These are phyloP conservation scores for Pseudogymnoascus verrucosus DNA, from an alignment of 2,329 filamentous ascomycete genomes.

Conservation along the genomic window DNA sequence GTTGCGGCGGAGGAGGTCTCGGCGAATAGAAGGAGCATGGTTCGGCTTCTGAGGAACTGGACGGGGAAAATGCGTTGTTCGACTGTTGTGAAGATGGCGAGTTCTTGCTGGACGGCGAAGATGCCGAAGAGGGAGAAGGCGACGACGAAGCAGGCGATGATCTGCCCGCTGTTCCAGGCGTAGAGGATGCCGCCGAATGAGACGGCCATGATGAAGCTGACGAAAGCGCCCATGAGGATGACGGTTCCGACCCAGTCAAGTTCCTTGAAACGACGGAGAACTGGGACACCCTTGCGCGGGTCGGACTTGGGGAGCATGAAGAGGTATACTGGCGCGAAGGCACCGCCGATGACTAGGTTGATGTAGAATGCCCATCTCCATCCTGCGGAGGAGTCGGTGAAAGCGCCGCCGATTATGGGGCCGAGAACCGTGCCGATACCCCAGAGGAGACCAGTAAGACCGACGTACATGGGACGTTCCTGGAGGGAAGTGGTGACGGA, in stretches of 20 bases:
- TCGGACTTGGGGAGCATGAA: slow-evolving; percentile 36
- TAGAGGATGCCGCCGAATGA: slow-evolving; percentile 28
- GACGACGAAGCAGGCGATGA: slow-evolving; percentile 34
- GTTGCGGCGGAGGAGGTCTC: slow-evolving; percentile 26
- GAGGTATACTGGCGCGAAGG: slow-evolving; percentile 33
- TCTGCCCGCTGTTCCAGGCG: slow-evolving; percentile 23
- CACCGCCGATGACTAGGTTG: slow-evolving; percentile 42
- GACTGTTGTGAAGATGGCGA: slow-evolving; percentile 21
- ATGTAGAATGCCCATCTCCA: slow-evolving; percentile 49
- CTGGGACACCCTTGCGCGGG: slow-evolving; percentile 18
- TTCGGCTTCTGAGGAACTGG: slow-evolving; percentile 29
- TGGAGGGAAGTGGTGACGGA: slow-evolving; percentile 30
- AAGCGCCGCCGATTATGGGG: slow-evolving; percentile 40
- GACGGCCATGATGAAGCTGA: slow-evolving; percentile 29
- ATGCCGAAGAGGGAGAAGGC: slow-evolving; percentile 31
- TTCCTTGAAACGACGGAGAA: slow-evolving; percentile 1
- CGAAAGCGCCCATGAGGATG: slow-evolving; percentile 26
- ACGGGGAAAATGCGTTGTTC: slow-evolving; percentile 24
- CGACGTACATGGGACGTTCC: slow-evolving; percentile 31
- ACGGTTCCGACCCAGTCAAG: slow-evolving; percentile 27
- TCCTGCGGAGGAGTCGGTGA: slow-evolving; percentile 33
- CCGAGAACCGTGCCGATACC: slow-evolving; percentile 40
- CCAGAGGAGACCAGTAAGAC: slow-evolving; percentile 31
- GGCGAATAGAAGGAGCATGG: slow-evolving; percentile 30
- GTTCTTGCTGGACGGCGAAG: slow-evolving; percentile 21